Percentiles rank a stretch among this genome's conserved stretches.
These are phyloP conservation scores for Hyaloperonospora arabidopsidis DNA, from an alignment of 352 stramenopile genomes.

Conservation along the genomic window DNA sequence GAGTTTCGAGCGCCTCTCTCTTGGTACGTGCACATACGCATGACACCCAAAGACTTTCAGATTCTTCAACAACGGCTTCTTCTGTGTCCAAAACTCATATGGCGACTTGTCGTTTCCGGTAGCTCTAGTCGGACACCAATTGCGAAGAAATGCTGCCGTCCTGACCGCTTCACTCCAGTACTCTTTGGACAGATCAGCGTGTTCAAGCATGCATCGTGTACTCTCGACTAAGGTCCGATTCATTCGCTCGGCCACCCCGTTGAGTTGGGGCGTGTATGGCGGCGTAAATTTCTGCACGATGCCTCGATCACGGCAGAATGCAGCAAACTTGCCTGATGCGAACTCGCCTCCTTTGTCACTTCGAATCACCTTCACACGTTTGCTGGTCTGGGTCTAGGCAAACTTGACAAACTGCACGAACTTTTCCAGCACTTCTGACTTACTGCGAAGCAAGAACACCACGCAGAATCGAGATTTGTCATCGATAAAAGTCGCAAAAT, in stretches of 20 bases:
- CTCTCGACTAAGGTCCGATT: not conserved
- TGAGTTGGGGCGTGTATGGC: constrained; percentile 10
- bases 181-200: not conserved
- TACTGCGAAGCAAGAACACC: constrained; percentile 11
- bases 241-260: not conserved
- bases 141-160: not conserved
- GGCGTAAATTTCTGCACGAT: constrained; percentile 12
- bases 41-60: not conserved
- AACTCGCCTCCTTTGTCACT: constrained; percentile 24
- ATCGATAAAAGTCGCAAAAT: constrained; percentile 6
- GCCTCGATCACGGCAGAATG: constrained; percentile 4
- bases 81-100: not conserved
- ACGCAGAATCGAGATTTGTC: constrained; percentile 11
- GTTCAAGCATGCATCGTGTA: not conserved
- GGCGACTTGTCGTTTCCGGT: not conserved
- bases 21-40: constrained; percentile 1
- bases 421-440: constrained; percentile 5
- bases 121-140: not conserved
- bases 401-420: constrained; percentile 9
- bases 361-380: constrained; percentile 12
- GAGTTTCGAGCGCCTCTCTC: not conserved
- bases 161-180: not conserved
- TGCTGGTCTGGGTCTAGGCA: constrained; percentile 5
- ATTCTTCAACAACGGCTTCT: not conserved
- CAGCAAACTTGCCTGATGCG: constrained; percentile 3